phyloP scores from a whole-genome alignment of 2,329 filamentous ascomycete species.

The Paracoccidioides lutzii region DNA sequence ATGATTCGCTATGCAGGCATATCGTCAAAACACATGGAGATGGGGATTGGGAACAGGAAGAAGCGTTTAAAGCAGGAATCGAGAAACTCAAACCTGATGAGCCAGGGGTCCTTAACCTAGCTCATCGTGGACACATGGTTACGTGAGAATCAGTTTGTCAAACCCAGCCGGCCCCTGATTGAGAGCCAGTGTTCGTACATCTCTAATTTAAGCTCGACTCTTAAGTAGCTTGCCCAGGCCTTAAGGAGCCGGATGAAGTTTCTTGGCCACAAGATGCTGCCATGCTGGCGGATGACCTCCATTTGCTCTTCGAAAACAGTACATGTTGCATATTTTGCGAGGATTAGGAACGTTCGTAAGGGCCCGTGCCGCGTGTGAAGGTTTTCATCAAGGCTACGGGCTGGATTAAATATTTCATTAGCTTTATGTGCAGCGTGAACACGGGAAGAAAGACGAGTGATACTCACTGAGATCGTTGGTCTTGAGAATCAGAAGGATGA shows the following conservation, averaged over 20 bases:
- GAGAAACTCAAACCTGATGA: neutral
- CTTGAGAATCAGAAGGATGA: slow-evolving; percentile 91
- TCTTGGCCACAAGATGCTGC: slow-evolving; percentile 39
- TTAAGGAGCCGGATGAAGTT: slow-evolving; percentile 40
- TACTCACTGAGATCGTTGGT: slow-evolving; percentile 78
- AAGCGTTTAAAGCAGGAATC: too few species aligned
- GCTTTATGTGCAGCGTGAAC: neutral
- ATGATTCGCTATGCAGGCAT: neutral
- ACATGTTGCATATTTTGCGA: slow-evolving; percentile 50
- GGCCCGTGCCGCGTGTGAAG: slow-evolving; percentile 44
- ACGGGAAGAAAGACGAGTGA: neutral
- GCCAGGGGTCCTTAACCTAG: neutral
- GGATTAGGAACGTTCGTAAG: slow-evolving; percentile 49
- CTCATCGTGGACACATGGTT: neutral
- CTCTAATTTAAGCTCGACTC: slow-evolving; percentile 45
- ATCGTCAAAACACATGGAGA: neutral
- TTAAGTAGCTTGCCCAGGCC: slow-evolving; percentile 42
- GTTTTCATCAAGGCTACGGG: slow-evolving; percentile 83
- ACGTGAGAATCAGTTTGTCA: slow-evolving; percentile 15
- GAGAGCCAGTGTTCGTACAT: slow-evolving; percentile 46
- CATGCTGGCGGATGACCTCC: slow-evolving; percentile 36
- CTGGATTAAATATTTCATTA: slow-evolving; percentile 19
- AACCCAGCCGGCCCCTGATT: slow-evolving; percentile 38
- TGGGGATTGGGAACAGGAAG: neutral
- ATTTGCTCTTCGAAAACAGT: slow-evolving; percentile 50